These are phyloP conservation scores for Glycine tomentella DNA, from an alignment of 306 rosid species.

Conservation along the genomic window DNA sequence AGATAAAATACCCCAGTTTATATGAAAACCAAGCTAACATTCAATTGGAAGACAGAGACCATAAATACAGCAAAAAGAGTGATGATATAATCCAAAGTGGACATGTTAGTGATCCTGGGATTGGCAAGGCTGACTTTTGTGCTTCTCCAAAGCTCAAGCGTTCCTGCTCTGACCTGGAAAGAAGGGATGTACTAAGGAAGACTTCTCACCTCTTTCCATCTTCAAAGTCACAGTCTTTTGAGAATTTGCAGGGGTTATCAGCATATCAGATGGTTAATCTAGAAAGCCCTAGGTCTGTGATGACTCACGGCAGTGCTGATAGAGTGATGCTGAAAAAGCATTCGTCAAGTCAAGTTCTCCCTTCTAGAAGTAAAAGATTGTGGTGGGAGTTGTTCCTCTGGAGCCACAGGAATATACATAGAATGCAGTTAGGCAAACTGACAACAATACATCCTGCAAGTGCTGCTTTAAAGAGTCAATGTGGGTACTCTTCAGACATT, in stretches of 20 bases:
- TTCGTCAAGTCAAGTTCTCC: slow-evolving; percentile 96
- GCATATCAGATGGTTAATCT: slow-evolving; percentile 54
- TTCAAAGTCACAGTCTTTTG: slow-evolving; percentile 60
- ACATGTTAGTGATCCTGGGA: slow-evolving; percentile 92
- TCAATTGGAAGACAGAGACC: slow-evolving; percentile 48
- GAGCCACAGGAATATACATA: slow-evolving; percentile 93
- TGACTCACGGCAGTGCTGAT: slow-evolving; percentile 83
- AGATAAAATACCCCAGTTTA: slow-evolving; percentile 41
- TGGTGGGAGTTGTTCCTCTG: slow-evolving; percentile 98
- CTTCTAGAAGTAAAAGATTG: slow-evolving; percentile 80
- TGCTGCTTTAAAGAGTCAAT: slow-evolving; percentile 55
- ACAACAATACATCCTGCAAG: slow-evolving; percentile 45
- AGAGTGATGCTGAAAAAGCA: slow-evolving; percentile 84
- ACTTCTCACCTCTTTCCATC: slow-evolving; percentile 56
- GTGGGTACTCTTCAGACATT: slow-evolving; percentile 89
- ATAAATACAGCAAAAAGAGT: slow-evolving; percentile 45
- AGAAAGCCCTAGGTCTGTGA: slow-evolving; percentile 73
- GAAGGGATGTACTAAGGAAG: slow-evolving; percentile 59
- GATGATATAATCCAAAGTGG: slow-evolving; percentile 64
- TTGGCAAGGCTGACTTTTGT: slow-evolving; percentile 65
- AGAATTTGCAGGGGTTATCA: slow-evolving; percentile 67
- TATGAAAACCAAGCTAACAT: slow-evolving; percentile 43
- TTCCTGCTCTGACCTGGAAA: slow-evolving; percentile 92
- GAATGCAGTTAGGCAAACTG: slow-evolving; percentile 49
- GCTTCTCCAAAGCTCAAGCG: slow-evolving; percentile 72